Base-by-base conservation (phyloP, 768 basidiomycete genomes). In the Mrakia gelida region DNA sequence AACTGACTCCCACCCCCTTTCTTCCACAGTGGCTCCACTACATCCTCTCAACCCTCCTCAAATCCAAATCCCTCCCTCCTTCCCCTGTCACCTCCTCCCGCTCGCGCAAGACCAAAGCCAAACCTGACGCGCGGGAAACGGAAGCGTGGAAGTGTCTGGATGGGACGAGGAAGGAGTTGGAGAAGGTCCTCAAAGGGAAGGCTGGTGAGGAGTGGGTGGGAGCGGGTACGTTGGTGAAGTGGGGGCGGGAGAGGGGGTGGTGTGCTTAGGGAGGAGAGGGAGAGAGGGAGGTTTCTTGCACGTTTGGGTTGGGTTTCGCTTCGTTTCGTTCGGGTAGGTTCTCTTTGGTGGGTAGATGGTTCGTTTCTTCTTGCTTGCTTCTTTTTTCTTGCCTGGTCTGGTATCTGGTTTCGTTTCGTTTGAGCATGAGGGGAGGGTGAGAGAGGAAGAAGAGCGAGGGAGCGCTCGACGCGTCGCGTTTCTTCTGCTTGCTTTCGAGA, bases 211-310 rank as follows among this genome's bases (percentile, higher is more conserved):
- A 41, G 28, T 65, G 73, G 54, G 45, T 41, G 41, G 72, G 73
- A 5, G 77, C 73, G 16, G 28, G 34, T 41, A 26, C 16, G 2
- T 41, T 78, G 34, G 61, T 80, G 23, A 45, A 43, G 23, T 81
- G 76, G 76, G 79, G 79, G 34, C 67, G 63, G 49, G 71, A 43
- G 67, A 56, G 61, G 71, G 79, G 77, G 11, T 81, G 79, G 80
- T 74, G 79, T 62, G 76, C 61, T 41, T 80, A 62, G 56, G 15
- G 45, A 38, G 16, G 63, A 65, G 7, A 16, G 28, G 63, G 30
- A 8, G 63, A 65, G 5, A 10, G 45, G 38, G 38, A 38, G 38
- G 38, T 3, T 38, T 38, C 38, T 38, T 74, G 79, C 49, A 73
- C 61, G 3, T 21, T 45, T 45, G 45, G 45, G 5, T 45, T 45